Conservation (phyloP, 257 asterid species). For the Lithospermum erythrorhizon region DNA sequence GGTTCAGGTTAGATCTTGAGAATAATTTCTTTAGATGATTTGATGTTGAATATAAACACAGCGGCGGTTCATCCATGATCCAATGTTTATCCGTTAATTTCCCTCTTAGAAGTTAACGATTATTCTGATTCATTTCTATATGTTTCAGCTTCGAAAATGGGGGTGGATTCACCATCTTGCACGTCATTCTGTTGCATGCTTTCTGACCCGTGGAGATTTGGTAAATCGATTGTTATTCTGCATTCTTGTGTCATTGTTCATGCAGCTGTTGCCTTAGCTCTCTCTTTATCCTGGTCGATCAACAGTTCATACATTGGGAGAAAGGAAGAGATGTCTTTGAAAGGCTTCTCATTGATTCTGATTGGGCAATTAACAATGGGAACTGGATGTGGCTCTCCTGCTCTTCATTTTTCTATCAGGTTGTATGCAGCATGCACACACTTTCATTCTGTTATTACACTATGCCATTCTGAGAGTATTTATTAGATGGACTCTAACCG, state of each 20-base stretch:
- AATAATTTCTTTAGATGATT: not conserved
- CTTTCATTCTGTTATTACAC: too few relatives aligned
- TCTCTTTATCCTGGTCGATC: conserved; percentile 11
- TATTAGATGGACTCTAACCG: too few relatives aligned
- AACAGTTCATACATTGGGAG: conserved; percentile 85
- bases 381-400: conserved; percentile 98
- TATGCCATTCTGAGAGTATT: too few relatives aligned
- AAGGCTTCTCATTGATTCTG: conserved; percentile 88
- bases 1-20: conserved; percentile 57
- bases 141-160: conserved; percentile 67
- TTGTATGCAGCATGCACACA: conserved; percentile 3
- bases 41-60: not conserved
- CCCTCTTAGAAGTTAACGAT: not conserved
- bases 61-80: not conserved
- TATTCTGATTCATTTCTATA: conserved; percentile 7
- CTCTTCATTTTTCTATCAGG: conserved; percentile 98
- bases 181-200: conserved; percentile 91
- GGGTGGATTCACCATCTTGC: conserved; percentile 99
- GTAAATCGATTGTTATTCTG: conserved; percentile 21
- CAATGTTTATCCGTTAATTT: not conserved
- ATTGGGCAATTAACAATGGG: conserved; percentile 92
- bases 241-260: not conserved
- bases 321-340: conserved; percentile 93
- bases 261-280: conserved; percentile 3
- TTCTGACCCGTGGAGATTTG: conserved; percentile 95